phyloP scores from a whole-genome alignment of 768 basidiomycete genomes.

The Clavaria fumosa region DNA sequence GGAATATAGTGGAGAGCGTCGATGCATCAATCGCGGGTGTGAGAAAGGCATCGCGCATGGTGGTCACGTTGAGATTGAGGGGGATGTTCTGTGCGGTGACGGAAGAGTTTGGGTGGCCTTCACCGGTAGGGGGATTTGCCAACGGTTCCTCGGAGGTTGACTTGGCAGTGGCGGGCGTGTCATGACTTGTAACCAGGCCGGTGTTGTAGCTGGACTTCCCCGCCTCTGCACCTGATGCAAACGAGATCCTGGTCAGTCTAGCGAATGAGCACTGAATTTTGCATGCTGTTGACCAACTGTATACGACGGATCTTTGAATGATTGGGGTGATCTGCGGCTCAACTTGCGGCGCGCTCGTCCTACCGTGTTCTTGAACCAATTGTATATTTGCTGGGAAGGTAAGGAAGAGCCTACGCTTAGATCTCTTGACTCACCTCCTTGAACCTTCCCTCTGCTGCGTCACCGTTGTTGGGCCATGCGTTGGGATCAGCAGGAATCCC shows the following conservation, averaged over 20 bases:
- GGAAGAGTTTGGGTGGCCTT: too few relatives aligned
- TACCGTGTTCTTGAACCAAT: slow-evolving; percentile 61
- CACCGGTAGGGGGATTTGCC: too few relatives aligned
- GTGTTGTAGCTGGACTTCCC: too few relatives aligned
- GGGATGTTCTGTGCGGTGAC: too few relatives aligned
- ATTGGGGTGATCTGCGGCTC: slow-evolving; percentile 35
- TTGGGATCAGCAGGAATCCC: slow-evolving; percentile 34
- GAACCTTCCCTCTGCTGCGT: too few relatives aligned
- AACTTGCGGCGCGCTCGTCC: slow-evolving; percentile 43
- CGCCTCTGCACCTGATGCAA: too few relatives aligned
- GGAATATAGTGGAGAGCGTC: slow-evolving; percentile 39
- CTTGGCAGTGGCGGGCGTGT: too few relatives aligned
- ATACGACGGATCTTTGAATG: slow-evolving; percentile 37
- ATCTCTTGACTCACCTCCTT: too few relatives aligned
- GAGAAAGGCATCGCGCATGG: slow-evolving; percentile 33
- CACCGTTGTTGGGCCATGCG: too few relatives aligned
- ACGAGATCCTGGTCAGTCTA: slow-evolving; percentile 24
- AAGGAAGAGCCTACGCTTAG: too few relatives aligned
- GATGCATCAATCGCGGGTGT: slow-evolving; percentile 26
- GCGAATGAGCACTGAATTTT: not conserved
- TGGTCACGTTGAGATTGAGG: slow-evolving; percentile 6
- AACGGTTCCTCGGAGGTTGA: too few relatives aligned
- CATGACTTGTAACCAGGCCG: too few relatives aligned
- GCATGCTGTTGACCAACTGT: slow-evolving; percentile 15
- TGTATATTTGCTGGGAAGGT: slow-evolving; percentile 49